Evolutionary conservation across 768 basidiomycete species (phyloP), one percentile per base, ranked within the genome.

Genomic region (Candolleomyces efflorescens): DNA sequence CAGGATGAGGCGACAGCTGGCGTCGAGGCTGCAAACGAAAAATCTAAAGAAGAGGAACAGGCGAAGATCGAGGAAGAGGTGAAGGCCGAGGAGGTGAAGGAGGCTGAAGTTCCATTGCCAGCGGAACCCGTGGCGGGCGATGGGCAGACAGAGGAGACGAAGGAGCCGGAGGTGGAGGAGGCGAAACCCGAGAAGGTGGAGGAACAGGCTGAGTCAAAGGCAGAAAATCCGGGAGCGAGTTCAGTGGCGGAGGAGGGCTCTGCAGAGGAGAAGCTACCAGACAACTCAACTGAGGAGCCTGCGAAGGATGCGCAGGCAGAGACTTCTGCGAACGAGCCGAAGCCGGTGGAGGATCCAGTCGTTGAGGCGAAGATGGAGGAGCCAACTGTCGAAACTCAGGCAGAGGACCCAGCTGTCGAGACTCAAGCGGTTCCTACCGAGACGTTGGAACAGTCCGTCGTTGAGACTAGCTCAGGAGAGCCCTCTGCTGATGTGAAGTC

Each of bases 121-220:
- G n/a, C n/a, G n/a, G n/a, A n/a, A n/a, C n/a, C n/a, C n/a, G n/a
- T n/a, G 32, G 32, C 32, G 32, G 32, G 32, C 5, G 32, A 32
- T 32, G 32, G 32, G 7, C 32, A 32, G 32, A 32, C 32, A 32
- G 7, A 22, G 48, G 53, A 54, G 12, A 49, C 53, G 49, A 65
- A 60, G 49, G 56, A 59, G 55, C 53, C 22, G 27, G 59, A 58
- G 23, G 60, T 54, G 11, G 61, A 51, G 9, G 46, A 48, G 41
- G 38, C 37, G 52, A 37, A 49, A 26, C 20, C 52, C 32, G 53
- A 36, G n/a, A n/a, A 32, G 32, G 2, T 1, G 11, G 32, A 32
- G 32, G 6, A 7, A 5, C 32, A 32, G 32, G 32, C 32, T 32
- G 32, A 32, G 6, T 32, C 32, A 5, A 32, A 32, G 24, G 59